Evolutionary conservation across 306 rosid genomes (phyloP).

Genomic region (Nissolia schottii): DNA sequence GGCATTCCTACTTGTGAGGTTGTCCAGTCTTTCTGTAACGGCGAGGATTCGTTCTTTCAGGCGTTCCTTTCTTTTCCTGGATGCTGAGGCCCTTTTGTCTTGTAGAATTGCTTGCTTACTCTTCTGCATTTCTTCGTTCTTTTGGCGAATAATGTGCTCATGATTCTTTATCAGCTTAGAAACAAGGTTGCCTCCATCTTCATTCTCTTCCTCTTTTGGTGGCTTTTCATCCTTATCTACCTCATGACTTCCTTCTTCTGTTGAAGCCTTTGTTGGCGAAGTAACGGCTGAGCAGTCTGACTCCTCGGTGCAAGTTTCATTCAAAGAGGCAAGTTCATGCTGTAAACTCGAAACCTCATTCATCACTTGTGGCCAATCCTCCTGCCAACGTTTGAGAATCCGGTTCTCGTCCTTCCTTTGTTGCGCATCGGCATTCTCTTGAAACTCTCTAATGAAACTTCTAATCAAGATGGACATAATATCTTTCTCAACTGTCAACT

Average conservation of each 20-base stretch:
- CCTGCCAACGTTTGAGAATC: slow-evolving; percentile 26
- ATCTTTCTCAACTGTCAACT: slow-evolving; percentile 53
- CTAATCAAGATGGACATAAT: slow-evolving; percentile 37
- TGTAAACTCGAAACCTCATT: slow-evolving; percentile 43
- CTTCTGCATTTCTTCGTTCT: slow-evolving; percentile 50
- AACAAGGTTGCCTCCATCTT: slow-evolving; percentile 39
- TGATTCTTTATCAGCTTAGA: slow-evolving; percentile 72
- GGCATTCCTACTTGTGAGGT: slow-evolving; percentile 34
- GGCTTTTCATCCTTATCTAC: not conserved
- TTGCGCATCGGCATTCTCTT: slow-evolving; percentile 38
- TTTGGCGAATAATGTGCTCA: slow-evolving; percentile 52
- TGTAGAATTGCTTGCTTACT: slow-evolving; percentile 32
- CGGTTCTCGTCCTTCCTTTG: slow-evolving; percentile 33
- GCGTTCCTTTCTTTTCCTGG: slow-evolving; percentile 36
- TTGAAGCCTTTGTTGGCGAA: slow-evolving; percentile 25
- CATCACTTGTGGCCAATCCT: slow-evolving; percentile 53
- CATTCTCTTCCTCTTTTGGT: slow-evolving; percentile 26
- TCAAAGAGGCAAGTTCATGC: slow-evolving; percentile 39
- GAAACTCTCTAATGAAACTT: slow-evolving; percentile 48
- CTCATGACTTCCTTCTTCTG: slow-evolving; percentile 23
- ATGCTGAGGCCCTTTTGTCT: slow-evolving; percentile 29
- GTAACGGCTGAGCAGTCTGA: slow-evolving; percentile 19
- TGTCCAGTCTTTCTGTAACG: slow-evolving; percentile 41
- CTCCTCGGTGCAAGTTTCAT: slow-evolving; percentile 24
- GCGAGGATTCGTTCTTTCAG: slow-evolving; percentile 39